Base-by-base conservation (phyloP, 306 rosid species). In the Hippophae rhamnoides region DNA sequence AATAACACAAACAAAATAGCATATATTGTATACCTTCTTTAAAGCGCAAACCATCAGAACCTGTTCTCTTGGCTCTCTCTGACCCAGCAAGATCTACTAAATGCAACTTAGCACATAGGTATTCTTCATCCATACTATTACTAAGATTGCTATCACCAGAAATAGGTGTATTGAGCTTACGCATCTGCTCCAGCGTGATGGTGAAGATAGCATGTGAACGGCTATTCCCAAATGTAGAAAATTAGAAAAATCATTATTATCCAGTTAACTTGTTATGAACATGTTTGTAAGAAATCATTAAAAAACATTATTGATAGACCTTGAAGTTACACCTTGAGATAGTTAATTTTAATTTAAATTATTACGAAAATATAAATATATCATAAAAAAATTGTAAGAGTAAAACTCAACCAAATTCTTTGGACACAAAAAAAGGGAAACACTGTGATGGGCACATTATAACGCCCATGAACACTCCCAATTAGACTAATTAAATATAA, bases 161-260 rank as follows among this genome's bases (percentile, higher is more conserved):
- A 70, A 48, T 61, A 62, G 70, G 66, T 23, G 71, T 66, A 67
- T 69, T 82, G 67, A 69, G 60, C 81, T 84, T 93, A 41, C 66
- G 81, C 95, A 93, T 93, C 84, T 93, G 99, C 89, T 93, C 99
- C 66, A 93, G 73, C 52, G 99, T 86, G 74, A 93, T 89, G 73
- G 99, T 93, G 87, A 93, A 93, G 78, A 93, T 93, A 69, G 99
- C 99, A 77, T 93, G 99, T 47, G 99, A 93, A 60, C 99, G 99
- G 62, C 99, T 93, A 68, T 61, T 69, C 54, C 72, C 57, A 71
- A 56, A 72, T 25, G 61, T 10, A 60, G 47, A 54, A 65, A 64
- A 31, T 31, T 31, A 31, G 67, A 52, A 61, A 63, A 62, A 63
- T 75, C 63, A 66, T 63, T 47, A 68, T 31, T 72, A 65, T 52